Evolutionary conservation across 208 protist species (phyloP), one percentile per base, ranked within the genome.

Genomic region (Porcisia deanei): DNA sequence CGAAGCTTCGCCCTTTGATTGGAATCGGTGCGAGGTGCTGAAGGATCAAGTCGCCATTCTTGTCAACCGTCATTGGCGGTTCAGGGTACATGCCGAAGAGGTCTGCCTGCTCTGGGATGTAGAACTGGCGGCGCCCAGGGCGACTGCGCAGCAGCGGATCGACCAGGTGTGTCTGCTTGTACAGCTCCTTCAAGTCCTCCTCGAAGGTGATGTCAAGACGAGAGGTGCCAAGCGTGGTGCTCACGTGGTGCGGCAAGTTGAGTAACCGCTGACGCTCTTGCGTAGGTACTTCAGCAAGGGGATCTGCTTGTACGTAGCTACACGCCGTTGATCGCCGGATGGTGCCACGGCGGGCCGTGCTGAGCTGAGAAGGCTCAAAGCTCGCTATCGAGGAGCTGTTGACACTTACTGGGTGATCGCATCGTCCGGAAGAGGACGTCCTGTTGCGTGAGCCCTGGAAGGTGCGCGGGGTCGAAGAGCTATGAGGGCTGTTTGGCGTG

Each of bases 101-200:
- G 58, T 88, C 88, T 1, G 70, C 74, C 60, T 88, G 82, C 37
- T 81, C 75, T 0, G 74, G 76, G 1, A 86, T 63, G 75, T 86
- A 66, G 53, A 87, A 92, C 76, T 89, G 86, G 5, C 82, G 81
- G 57, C 72, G 80, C 12, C 79, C 72, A 0, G 89, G 89, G 2
- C 76, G 76, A 60, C 43, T 75, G 71, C 55, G 82, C 37, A 88
- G 81, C 52, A 82, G 65, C 58, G 89, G 87, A 53, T 93, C 89
- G 34, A 91, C 85, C 0, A 88, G 47, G 71, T 93, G 87, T 41
- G 72, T 79, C 79, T 89, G 89, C n/a, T 78, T 75, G 69, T 76
- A 91, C 37, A 81, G 73, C 76, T 85, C 89, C 80, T 93, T 93
- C 8, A 80, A 22, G 75, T 93, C 89, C 60, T 93, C 87, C 59